Conservation (phyloP, 345 rosid species). For the Clarkia xantiana region DNA sequence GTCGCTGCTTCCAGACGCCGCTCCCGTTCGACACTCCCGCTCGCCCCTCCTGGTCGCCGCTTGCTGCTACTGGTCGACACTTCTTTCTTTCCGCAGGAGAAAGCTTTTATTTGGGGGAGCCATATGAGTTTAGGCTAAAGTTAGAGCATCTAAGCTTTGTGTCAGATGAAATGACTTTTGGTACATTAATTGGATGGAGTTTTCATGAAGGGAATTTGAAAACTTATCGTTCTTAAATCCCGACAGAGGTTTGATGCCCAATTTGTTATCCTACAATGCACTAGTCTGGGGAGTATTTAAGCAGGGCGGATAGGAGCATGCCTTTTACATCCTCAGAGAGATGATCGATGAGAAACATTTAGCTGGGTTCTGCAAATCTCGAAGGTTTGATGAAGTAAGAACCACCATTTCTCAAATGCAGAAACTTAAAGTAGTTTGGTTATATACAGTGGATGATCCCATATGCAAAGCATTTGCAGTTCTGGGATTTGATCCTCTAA, state of each 20-base stretch:
- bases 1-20: no score
- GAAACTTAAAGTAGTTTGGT: slow-evolving; percentile 28
- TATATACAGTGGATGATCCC: slow-evolving; percentile 37
- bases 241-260: slow-evolving; percentile 39
- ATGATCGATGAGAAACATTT: slow-evolving; percentile 35
- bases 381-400: slow-evolving; percentile 54
- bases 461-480: slow-evolving; percentile 41
- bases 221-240: slow-evolving; percentile 35
- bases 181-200: slow-evolving; percentile 58
- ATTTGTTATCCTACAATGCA: slow-evolving; percentile 36
- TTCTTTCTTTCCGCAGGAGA: no score
- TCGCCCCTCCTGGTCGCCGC: no score
- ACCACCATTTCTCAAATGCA: slow-evolving; percentile 34
- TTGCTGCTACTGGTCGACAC: no score
- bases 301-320: slow-evolving; percentile 43
- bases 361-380: slow-evolving; percentile 62
- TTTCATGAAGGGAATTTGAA: slow-evolving; percentile 44
- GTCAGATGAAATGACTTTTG: slow-evolving; percentile 50
- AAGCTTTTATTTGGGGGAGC: slow-evolving; percentile 38
- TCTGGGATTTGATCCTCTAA: slow-evolving; percentile 44
- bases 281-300: slow-evolving; percentile 41
- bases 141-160: slow-evolving; percentile 41
- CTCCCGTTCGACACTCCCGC: no score
- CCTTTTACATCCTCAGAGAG: slow-evolving; percentile 33
- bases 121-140: slow-evolving; percentile 34